Percentiles rank a stretch among this genome's conserved stretches.
These are phyloP conservation scores for Xylariaceae sp. DNA, from an alignment of 2,329 filamentous ascomycete species.

Conservation along the genomic window DNA sequence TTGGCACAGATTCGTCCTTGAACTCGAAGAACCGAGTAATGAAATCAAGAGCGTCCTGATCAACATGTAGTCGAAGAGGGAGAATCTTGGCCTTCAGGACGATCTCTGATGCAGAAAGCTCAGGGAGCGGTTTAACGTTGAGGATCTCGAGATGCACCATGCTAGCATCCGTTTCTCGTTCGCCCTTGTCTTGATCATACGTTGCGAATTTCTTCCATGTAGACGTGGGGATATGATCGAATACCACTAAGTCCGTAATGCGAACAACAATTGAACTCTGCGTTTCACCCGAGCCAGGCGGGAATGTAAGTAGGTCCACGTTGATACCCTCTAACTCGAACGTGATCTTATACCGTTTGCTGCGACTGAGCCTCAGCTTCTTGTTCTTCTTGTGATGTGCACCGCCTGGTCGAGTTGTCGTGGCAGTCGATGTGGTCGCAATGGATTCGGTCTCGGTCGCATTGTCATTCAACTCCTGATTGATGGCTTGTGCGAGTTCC, in stretches of 20 bases:
- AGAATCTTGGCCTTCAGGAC: conserved; percentile 74
- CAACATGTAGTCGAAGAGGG: conserved; percentile 85
- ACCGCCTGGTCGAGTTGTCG: conserved; percentile 46
- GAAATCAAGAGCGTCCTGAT: conserved; percentile 96
- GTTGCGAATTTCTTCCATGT: conserved; percentile 99
- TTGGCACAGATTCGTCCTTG: conserved; percentile 66
- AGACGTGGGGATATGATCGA: conserved; percentile 89
- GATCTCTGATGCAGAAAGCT: conserved; percentile 83
- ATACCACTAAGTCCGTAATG: conserved; percentile 78
- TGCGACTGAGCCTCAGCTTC: conserved; percentile 70
- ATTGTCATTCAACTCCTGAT: conserved; percentile 79
- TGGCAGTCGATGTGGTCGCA: conserved; percentile 64
- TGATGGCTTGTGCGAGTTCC: conserved; percentile 78
- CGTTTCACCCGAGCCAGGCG: conserved; percentile 70
- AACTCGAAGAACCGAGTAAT: conserved; percentile 97
- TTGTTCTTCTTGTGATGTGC: conserved; percentile 43
- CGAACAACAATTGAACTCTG: conserved; percentile 83
- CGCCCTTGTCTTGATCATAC: conserved; percentile 82
- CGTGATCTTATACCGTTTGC: conserved; percentile 88
- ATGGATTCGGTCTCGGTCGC: conserved; percentile 86
- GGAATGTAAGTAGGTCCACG: conserved; percentile 75
- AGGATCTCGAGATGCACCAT: conserved; percentile 89
- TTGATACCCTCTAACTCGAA: conserved; percentile 86
- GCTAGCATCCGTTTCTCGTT: conserved; percentile 75
- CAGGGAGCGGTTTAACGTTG: conserved; percentile 78